These are phyloP conservation scores for Pterocarpus macrocarpus DNA, from an alignment of 306 rosid species.

Conservation along the genomic window DNA sequence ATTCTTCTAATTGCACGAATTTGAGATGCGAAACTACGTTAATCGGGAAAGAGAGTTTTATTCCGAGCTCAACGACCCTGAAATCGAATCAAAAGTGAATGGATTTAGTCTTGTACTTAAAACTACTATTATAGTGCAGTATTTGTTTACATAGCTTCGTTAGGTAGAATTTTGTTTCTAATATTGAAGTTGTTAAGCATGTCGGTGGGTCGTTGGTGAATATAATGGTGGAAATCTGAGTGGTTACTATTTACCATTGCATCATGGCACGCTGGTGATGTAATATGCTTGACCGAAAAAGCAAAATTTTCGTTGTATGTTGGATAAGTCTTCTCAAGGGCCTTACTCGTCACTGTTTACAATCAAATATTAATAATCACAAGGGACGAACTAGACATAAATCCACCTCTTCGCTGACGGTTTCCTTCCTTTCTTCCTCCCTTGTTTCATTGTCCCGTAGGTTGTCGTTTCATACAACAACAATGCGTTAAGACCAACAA, in stretches of 20 bases:
- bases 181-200: too few relatives aligned
- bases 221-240: not conserved
- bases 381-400: too few relatives aligned
- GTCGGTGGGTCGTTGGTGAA: not conserved
- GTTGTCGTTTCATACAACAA: conserved; percentile 18
- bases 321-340: not conserved
- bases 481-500: not conserved
- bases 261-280: too few relatives aligned
- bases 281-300: too few relatives aligned
- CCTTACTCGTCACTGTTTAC: not conserved
- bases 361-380: not conserved
- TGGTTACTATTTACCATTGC: not conserved
- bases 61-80: too few relatives aligned
- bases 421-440: not conserved
- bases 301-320: too few relatives aligned
- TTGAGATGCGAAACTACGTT: not conserved
- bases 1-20: not conserved
- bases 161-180: not conserved
- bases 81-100: not conserved
- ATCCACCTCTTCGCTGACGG: not conserved
- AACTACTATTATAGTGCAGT: too few relatives aligned
- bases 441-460: not conserved
- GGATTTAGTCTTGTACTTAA: not conserved
- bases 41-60: not conserved
- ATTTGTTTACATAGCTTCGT: too few relatives aligned